phyloP scores from a whole-genome alignment of 352 stramenopile species.

The Plasmopara viticola region DNA sequence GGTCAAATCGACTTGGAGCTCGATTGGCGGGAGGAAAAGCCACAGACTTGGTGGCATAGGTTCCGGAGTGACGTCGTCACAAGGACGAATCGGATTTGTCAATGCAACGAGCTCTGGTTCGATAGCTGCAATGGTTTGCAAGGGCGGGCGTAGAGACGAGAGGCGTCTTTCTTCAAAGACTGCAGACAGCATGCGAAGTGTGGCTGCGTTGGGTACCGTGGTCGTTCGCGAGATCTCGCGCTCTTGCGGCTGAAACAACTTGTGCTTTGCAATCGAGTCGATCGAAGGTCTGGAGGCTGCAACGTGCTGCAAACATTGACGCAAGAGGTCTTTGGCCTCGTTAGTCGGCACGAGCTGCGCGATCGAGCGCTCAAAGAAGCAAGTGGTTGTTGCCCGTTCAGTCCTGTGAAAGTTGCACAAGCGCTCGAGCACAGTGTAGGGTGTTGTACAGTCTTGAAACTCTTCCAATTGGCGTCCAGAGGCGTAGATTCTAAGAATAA shows the following conservation, averaged over 20 bases:
- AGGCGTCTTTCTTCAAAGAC: constrained; percentile 19
- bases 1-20: constrained; percentile 26
- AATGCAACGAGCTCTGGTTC: constrained; percentile 20
- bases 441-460: constrained; percentile 29
- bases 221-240: constrained; percentile 17
- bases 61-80: constrained; percentile 16
- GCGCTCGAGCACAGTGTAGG: constrained; percentile 31
- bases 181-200: constrained; percentile 14
- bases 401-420: constrained; percentile 14
- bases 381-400: constrained; percentile 11
- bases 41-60: constrained; percentile 47
- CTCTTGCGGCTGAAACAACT: constrained; percentile 24
- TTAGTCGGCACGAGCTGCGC: constrained; percentile 37
- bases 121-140: no score
- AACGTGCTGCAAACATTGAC: constrained; percentile 34
- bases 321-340: constrained; percentile 36
- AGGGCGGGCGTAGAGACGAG: no score
- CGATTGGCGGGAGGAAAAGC: constrained; percentile 48
- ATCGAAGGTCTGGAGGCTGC: constrained; percentile 36
- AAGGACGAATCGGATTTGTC: not conserved
- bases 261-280: constrained; percentile 30
- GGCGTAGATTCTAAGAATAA: constrained; percentile 53
- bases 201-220: constrained; percentile 7
- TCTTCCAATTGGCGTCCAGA: constrained; percentile 39
- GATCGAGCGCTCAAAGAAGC: constrained; percentile 48